phyloP scores from a whole-genome alignment of 2,329 filamentous ascomycete species.

The Fusarium coicis region DNA sequence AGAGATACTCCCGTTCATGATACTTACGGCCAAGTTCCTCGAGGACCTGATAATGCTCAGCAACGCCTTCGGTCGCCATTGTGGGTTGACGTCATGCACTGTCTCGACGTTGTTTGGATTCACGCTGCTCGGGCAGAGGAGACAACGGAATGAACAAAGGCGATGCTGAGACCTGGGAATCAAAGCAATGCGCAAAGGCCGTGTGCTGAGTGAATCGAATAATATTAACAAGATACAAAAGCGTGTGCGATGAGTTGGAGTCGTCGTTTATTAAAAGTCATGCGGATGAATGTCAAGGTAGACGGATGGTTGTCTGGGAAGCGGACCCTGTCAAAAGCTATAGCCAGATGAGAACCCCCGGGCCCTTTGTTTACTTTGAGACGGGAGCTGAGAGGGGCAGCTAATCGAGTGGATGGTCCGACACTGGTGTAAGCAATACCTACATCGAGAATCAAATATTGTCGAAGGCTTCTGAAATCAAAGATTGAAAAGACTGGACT shows the following conservation, averaged over 20 bases:
- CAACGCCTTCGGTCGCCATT: slow-evolving; percentile 74
- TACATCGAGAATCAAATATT: slow-evolving; percentile 2
- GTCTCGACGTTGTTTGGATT: slow-evolving; percentile 21
- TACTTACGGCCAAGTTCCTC: slow-evolving; percentile 93
- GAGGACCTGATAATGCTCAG: slow-evolving; percentile 90
- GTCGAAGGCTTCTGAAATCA: not conserved
- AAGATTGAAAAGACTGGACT: not conserved
- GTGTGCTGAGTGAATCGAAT: slow-evolving; percentile 4
- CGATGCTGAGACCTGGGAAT: slow-evolving; percentile 3
- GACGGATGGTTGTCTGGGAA: slow-evolving; percentile 50
- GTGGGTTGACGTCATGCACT: slow-evolving; percentile 46
- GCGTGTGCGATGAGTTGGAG: slow-evolving; percentile 16
- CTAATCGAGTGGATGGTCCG: slow-evolving; percentile 19
- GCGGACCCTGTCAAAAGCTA: slow-evolving; percentile 44
- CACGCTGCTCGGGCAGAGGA: slow-evolving; percentile 11
- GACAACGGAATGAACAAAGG: slow-evolving; percentile 12
- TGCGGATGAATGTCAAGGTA: slow-evolving; percentile 28
- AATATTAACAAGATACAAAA: slow-evolving; percentile 10
- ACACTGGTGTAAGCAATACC: slow-evolving; percentile 19
- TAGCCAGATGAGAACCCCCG: slow-evolving; percentile 32
- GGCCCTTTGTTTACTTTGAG: slow-evolving; percentile 55
- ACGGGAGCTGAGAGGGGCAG: slow-evolving; percentile 49
- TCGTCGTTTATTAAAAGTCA: slow-evolving; percentile 36
- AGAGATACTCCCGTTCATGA: not conserved
- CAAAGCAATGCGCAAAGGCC: not conserved